These are phyloP conservation scores for Penicillium riverlandense DNA, from an alignment of 495 filamentous ascomycete genomes.

Conservation along the genomic window DNA sequence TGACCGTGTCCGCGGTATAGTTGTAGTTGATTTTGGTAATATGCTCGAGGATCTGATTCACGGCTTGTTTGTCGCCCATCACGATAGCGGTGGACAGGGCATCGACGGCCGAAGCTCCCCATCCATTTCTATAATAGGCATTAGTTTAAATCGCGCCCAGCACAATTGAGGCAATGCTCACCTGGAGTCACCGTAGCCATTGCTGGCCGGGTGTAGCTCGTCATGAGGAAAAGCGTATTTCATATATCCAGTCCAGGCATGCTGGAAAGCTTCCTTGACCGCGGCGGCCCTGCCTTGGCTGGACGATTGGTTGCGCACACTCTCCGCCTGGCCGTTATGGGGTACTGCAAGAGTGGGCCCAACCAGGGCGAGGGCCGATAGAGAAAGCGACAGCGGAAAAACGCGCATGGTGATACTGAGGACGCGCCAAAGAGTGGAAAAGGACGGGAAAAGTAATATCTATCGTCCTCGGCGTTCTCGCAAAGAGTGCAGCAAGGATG, in stretches of 20 bases:
- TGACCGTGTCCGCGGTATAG: constrained; percentile 49
- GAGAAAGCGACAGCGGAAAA: constrained; percentile 16
- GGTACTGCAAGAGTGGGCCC: constrained; percentile 18
- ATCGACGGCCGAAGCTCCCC: constrained; percentile 82
- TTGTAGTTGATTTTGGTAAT: constrained; percentile 64
- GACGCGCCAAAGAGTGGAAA: too few relatives aligned
- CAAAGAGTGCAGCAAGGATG: too few relatives aligned
- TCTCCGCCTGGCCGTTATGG: constrained; percentile 2
- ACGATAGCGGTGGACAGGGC: constrained; percentile 74
- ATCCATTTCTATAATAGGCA: constrained; percentile 59
- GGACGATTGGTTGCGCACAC: constrained; percentile 1
- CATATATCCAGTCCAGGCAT: constrained; percentile 77
- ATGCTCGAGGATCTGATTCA: constrained; percentile 61
- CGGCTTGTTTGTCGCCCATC: constrained; percentile 62
- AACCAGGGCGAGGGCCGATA: constrained; percentile 19
- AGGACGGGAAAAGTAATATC: too few relatives aligned
- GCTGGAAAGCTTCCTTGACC: constrained; percentile 67
- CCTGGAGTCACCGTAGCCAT: constrained; percentile 61
- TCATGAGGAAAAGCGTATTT: constrained; percentile 76
- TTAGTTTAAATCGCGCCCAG: not conserved
- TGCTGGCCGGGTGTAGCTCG: constrained; percentile 63
- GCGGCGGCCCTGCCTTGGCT: constrained; percentile 46
- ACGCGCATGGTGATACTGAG: constrained; percentile 23
- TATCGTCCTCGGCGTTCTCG: too few relatives aligned
- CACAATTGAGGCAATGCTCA: constrained; percentile 22